Conservation (phyloP, 1,139 yeast genomes). For the Groenewaldozyma auringiensis region DNA sequence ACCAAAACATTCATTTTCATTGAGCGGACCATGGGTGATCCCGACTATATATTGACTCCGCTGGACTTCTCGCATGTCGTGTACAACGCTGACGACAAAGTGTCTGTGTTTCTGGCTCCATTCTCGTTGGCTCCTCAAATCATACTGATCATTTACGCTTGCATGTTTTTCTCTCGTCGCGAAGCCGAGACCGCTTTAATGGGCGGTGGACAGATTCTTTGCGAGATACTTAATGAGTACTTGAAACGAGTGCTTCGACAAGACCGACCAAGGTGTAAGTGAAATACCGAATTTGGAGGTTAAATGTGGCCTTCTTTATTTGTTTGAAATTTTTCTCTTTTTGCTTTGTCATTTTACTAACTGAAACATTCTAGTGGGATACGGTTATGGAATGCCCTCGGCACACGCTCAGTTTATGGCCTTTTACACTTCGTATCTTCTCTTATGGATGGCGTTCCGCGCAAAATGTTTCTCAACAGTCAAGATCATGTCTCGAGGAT, state of each 20-base stretch:
- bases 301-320: not conserved
- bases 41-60: conserved; percentile 6
- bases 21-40: too few relatives aligned
- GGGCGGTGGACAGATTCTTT: conserved; percentile 77
- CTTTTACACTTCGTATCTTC: conserved; percentile 60
- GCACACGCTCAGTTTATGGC: conserved; percentile 97
- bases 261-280: conserved; percentile 57
- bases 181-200: conserved; percentile 80
- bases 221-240: conserved; percentile 65
- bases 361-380: conserved; percentile 34
- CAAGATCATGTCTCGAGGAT: conserved; percentile 25
- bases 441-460: conserved; percentile 43
- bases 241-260: conserved; percentile 58
- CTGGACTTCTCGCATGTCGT: conserved; percentile 55
- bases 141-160: conserved; percentile 67
- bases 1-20: too few relatives aligned
- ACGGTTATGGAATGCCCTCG: conserved; percentile 92
- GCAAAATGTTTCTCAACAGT: conserved; percentile 29
- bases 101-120: conserved; percentile 60
- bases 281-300: conserved; percentile 2
- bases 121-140: conserved; percentile 79
- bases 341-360: too few relatives aligned
- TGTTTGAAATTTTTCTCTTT: not conserved
- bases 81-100: conserved; percentile 58
- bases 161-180: conserved; percentile 75